Percentiles rank a stretch among this genome's conserved stretches.
Evolutionary conservation across 352 stramenopile species (phyloP).

Genomic region (Phytophthora boehmeriae): DNA sequence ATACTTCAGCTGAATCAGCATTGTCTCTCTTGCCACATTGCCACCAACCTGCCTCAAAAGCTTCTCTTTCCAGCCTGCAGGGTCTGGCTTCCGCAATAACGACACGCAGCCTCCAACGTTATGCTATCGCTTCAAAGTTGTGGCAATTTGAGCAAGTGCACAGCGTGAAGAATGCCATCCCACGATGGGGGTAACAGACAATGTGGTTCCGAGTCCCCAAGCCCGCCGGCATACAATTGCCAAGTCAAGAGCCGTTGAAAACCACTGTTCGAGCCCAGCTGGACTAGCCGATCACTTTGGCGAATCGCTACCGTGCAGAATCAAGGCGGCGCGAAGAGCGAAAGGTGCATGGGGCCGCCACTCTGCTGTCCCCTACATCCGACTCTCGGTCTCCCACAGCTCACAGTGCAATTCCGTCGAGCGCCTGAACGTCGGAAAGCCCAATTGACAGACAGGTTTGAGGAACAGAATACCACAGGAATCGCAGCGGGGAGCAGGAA

Average conservation of each 20-base stretch:
- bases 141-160: background rate
- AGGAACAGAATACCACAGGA: too few species aligned
- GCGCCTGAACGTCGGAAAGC: conserved; percentile 5
- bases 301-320: conserved; percentile 36
- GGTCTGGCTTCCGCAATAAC: background rate
- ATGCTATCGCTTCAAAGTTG: background rate
- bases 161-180: conserved; percentile 4
- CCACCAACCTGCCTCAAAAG: background rate
- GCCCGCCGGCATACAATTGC: background rate
- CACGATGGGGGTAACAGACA: too few species aligned
- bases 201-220: background rate
- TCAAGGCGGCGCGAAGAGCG: conserved; percentile 28
- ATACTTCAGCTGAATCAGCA: background rate
- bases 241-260: background rate
- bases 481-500: background rate
- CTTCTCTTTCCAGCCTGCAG: background rate
- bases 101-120: background rate
- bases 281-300: conserved; percentile 22
- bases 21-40: background rate
- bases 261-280: conserved; percentile 24
- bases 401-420: conserved; percentile 26
- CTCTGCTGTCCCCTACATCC: conserved; percentile 31
- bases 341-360: conserved; percentile 25
- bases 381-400: conserved; percentile 22
- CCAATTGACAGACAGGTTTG: background rate